Percentiles rank a stretch among this genome's conserved stretches.
phyloP scores from a whole-genome alignment of 2,329 filamentous ascomycete species.

The Exophiala aquamarina region DNA sequence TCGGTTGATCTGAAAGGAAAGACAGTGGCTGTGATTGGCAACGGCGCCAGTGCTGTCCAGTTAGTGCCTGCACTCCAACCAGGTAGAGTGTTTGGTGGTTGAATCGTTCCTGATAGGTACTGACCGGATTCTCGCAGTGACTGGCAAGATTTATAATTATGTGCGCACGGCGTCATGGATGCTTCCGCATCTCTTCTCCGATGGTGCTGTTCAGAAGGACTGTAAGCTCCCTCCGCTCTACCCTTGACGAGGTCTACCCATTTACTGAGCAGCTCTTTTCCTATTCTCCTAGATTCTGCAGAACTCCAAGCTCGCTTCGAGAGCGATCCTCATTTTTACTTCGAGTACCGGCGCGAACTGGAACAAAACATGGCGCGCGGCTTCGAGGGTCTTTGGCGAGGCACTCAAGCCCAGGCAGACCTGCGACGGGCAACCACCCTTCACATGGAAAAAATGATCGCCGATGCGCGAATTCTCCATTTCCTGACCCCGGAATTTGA shows the following conservation, averaged over 20 bases:
- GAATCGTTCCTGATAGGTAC: no score
- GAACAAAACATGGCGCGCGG: slow-evolving; percentile 26
- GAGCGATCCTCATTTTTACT: slow-evolving; percentile 24
- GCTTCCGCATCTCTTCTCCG: slow-evolving; percentile 18
- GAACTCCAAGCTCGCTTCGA: background rate
- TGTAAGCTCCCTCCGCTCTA: slow-evolving; percentile 16
- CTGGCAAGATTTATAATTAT: slow-evolving; percentile 24
- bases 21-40: slow-evolving; percentile 60
- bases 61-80: slow-evolving; percentile 19
- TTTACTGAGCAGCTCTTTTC: no score
- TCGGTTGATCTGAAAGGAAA: slow-evolving; percentile 51
- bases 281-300: no score
- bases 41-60: slow-evolving; percentile 62
- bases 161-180: slow-evolving; percentile 30
- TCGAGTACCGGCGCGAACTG: slow-evolving; percentile 33
- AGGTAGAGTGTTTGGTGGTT: slow-evolving; percentile 16
- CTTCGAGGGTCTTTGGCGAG: slow-evolving; percentile 14
- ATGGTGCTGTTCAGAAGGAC: slow-evolving; percentile 12
- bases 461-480: slow-evolving; percentile 34
- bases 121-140: no score
- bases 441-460: slow-evolving; percentile 20
- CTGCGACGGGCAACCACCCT: background rate
- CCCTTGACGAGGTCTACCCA: background rate
- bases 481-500: slow-evolving; percentile 24
- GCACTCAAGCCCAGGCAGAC: slow-evolving; percentile 5